Base-by-base conservation (phyloP, 345 rosid species). In the Salix caprea region DNA sequence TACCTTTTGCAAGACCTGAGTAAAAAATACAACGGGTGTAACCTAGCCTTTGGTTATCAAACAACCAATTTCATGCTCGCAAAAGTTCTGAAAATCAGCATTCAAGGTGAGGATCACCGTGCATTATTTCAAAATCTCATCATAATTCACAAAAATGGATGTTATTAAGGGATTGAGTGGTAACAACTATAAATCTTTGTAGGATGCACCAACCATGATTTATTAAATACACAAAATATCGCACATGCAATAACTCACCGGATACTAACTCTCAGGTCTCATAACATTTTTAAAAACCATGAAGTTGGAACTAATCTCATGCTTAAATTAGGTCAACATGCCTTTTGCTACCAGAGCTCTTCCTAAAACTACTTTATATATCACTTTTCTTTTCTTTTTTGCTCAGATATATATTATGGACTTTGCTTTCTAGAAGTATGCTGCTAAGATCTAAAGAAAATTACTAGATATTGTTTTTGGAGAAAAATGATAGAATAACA, bases 91-190 rank as follows among this genome's bases (percentile, higher is more conserved):
- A 64, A 75, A 50, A 28, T 67, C 61, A 61, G 77, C 18, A 67
- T 9, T 34, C 67, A 73, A 24, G 28, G 50, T 32, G 69, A 23
- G 48, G 98, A 91, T 81, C 99, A 96, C 73, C 34, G 37, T 23
- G n/a, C 18, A 14, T 76, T 40, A 18, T 52, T 24, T 32, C 40
- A 24, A 67, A 75, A 52, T 4, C 24, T 52, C 36, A 11, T n/a
- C 30, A 44, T 58, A 60, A 76, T 61, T 23, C 48, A 68, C 19
- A 48, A 40, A 30, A 46, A 52, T 14, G 15, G 19, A 37, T 69
- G 73, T 50, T 21, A 32, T 12, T 16, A 67, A 39, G 58, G 18
- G 52, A 30, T 36, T 66, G 64, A 46, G 23, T 14, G 23, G 50
- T 48, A 18, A 73, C 26, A 60, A 23, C 19, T 24, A 73, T 6